Percentiles rank a stretch among this genome's conserved stretches.
phyloP scores from a whole-genome alignment of 1,284 basidiomycete genomes.

The Schizophyllum amplum region DNA sequence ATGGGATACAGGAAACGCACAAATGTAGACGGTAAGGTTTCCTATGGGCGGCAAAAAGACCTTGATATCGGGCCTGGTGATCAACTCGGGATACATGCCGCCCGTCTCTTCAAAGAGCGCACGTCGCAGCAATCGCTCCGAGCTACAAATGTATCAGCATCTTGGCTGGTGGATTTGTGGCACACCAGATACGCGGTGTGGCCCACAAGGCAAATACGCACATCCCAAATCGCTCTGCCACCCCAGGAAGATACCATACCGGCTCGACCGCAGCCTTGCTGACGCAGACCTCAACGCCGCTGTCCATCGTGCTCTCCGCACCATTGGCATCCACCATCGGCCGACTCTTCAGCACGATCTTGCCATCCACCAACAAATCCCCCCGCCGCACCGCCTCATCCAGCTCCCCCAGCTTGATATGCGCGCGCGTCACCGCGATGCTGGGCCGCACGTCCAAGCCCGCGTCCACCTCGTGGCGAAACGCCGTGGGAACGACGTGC shows the following conservation, averaged over 20 bases:
- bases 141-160: no score
- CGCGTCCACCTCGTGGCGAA: constrained; percentile 57
- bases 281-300: constrained; percentile 85
- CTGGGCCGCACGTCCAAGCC: constrained; percentile 76
- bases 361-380: constrained; percentile 74
- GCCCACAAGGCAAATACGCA: constrained; percentile 30
- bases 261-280: constrained; percentile 88
- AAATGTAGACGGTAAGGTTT: constrained; percentile 89
- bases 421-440: constrained; percentile 84
- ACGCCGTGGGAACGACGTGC: constrained; percentile 80
- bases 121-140: constrained; percentile 78
- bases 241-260: constrained; percentile 92
- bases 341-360: constrained; percentile 64
- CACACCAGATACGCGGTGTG: not conserved
- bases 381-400: constrained; percentile 77
- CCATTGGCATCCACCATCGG: constrained; percentile 57
- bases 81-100: constrained; percentile 94
- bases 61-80: constrained; percentile 93
- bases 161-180: no score
- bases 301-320: constrained; percentile 47
- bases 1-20: constrained; percentile 44
- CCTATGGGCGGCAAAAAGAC: constrained; percentile 95
- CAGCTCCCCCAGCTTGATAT: constrained; percentile 88
- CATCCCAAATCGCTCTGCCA: constrained; percentile 86
- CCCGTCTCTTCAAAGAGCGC: constrained; percentile 93